A percentile compares a stretch with the other conserved stretches of the same genome.
phyloP scores from a whole-genome alignment of 805 yeast species.

The Metschnikowia sp. region DNA sequence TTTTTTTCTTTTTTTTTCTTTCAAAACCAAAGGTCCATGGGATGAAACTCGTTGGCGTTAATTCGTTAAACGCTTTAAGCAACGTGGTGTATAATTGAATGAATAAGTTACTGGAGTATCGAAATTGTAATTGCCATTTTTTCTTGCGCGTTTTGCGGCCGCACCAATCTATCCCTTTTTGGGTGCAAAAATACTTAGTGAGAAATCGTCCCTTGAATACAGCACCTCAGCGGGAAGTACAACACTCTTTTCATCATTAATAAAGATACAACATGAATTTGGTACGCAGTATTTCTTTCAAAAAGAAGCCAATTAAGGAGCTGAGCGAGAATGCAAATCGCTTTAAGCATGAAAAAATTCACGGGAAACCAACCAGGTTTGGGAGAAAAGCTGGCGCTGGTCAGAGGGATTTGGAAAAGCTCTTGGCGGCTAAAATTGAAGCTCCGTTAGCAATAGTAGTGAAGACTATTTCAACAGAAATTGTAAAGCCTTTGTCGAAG shows the following conservation, averaged over 20 bases:
- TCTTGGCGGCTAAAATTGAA: neutral
- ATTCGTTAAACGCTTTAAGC: too few species aligned
- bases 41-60: too few species aligned
- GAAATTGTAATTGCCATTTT: neutral
- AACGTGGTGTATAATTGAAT: too few species aligned
- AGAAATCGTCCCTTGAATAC: too few species aligned
- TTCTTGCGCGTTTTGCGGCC: neutral
- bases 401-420: neutral
- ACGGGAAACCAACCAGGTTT: neutral
- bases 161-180: neutral
- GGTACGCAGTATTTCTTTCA: neutral
- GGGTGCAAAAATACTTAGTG: neutral
- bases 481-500: conserved; percentile 2
- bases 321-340: neutral
- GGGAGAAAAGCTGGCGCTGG: neutral
- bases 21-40: too few species aligned
- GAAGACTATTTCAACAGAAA: conserved; percentile 1
- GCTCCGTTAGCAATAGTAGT: conserved; percentile 4
- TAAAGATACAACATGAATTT: neutral
- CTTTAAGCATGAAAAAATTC: too few species aligned
- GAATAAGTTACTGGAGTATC: too few species aligned
- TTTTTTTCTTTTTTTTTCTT: too few species aligned
- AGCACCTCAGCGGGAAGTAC: too few species aligned
- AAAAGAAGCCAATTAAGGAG: neutral
- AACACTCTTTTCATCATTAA: too few species aligned